phyloP scores from a whole-genome alignment of 805 yeast species.

The Candida ulmi region DNA sequence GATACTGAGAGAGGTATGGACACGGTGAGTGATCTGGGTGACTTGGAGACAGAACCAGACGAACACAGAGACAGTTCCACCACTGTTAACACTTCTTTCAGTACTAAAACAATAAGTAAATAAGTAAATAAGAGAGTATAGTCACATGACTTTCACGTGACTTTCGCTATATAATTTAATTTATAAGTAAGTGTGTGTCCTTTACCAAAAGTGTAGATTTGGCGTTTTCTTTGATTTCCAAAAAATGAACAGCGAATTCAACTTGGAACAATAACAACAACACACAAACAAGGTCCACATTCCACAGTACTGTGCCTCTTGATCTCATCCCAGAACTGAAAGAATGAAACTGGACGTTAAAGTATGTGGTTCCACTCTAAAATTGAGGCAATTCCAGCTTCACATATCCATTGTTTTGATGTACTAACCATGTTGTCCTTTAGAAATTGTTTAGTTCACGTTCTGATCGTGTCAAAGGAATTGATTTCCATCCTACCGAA shows the following conservation, averaged over 20 bases:
- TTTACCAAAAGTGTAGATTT: not conserved
- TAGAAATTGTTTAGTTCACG: slow-evolving; percentile 83
- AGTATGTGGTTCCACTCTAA: slow-evolving; percentile 10
- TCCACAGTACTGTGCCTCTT: not conserved
- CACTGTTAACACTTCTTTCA: too few relatives aligned
- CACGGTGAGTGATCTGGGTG: not conserved
- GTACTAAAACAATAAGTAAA: too few relatives aligned
- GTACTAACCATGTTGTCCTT: slow-evolving; percentile 7
- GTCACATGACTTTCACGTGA: not conserved
- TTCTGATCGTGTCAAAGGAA: slow-evolving; percentile 95
- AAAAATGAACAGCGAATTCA: slow-evolving; percentile 1
- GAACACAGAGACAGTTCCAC: too few relatives aligned
- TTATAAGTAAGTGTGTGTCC: not conserved
- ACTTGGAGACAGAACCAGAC: too few relatives aligned
- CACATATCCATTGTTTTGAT: not conserved
- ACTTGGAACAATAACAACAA: not conserved
- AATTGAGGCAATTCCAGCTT: not conserved
- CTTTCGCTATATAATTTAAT: not conserved
- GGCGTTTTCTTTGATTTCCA: not conserved
- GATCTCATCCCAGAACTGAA: not conserved
- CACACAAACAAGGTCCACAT: not conserved
- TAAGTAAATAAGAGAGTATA: not conserved
- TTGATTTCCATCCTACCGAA: slow-evolving; percentile 96
- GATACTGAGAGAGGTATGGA: slow-evolving; percentile 30
- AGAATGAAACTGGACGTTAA: slow-evolving; percentile 23